phyloP scores from a whole-genome alignment of 2,329 filamentous ascomycete species.

The Verticillium dahliae region DNA sequence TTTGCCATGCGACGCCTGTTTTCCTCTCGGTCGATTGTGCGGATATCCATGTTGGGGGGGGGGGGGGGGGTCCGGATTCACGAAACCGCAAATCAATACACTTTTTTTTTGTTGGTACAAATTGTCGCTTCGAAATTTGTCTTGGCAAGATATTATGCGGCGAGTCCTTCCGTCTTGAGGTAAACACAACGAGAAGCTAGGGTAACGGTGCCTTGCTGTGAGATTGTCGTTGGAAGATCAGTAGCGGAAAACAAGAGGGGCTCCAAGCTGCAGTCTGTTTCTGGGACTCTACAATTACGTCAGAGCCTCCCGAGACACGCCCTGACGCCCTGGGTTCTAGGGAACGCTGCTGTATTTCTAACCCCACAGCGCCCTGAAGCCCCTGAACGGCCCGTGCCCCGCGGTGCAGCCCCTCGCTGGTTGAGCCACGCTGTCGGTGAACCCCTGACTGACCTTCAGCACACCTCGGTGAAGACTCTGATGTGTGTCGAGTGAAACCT shows the following conservation, averaged over 20 bases:
- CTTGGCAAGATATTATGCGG: neutral
- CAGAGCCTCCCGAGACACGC: too few species aligned
- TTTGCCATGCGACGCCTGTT: conserved; percentile 52
- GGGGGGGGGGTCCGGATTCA: neutral
- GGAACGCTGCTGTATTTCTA: too few species aligned
- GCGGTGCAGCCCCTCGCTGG: neutral
- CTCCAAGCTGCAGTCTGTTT: too few species aligned
- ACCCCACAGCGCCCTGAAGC: neutral
- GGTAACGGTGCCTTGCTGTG: too few species aligned
- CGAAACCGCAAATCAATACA: neutral
- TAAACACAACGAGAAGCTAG: too few species aligned
- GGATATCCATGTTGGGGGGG: conserved; percentile 7
- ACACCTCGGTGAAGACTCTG: neutral
- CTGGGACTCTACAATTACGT: too few species aligned
- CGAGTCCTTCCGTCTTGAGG: too few species aligned
- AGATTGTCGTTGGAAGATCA: too few species aligned
- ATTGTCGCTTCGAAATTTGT: neutral
- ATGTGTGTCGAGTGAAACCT: neutral
- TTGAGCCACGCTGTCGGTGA: neutral
- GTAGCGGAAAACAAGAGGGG: too few species aligned
- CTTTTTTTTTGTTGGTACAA: neutral
- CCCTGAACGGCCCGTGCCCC: neutral
- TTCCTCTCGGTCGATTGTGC: conserved; percentile 31
- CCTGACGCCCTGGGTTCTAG: too few species aligned
- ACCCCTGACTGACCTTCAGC: neutral